Percentiles rank a stretch among this genome's conserved stretches.
These are phyloP conservation scores for Erysimum cheiri DNA, from an alignment of 441 rosid species.

Conservation along the genomic window DNA sequence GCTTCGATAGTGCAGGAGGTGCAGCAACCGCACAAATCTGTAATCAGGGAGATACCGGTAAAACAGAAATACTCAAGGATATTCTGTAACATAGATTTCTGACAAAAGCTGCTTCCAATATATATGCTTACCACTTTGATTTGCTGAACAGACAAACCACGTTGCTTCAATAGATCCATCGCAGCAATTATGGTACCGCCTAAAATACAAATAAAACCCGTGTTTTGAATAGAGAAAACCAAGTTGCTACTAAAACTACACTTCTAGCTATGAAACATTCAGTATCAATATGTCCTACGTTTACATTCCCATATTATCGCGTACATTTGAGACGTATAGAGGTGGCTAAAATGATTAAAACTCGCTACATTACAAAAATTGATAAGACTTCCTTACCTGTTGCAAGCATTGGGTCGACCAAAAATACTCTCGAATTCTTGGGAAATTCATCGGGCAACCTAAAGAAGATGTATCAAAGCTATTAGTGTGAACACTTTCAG, in stretches of 20 bases:
- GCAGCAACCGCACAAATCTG: conserved; percentile 94
- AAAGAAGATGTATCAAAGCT: conserved; percentile 32
- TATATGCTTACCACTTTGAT: conserved; percentile 77
- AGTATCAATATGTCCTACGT: conserved; percentile 7
- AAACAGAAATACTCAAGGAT: conserved; percentile 3
- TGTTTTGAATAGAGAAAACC: conserved; percentile 15
- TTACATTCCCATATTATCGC: background rate
- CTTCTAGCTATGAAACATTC: conserved; percentile 17
- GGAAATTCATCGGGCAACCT: conserved; percentile 85
- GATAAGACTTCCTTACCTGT: conserved; percentile 57
- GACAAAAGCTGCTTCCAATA: conserved; percentile 15
- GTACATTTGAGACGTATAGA: background rate
- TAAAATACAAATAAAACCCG: conserved; percentile 40
- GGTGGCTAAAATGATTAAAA: conserved; percentile 1
- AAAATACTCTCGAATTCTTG: conserved; percentile 68
- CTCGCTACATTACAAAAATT: background rate
- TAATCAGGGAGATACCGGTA: conserved; percentile 14
- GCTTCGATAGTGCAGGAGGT: conserved; percentile 92
- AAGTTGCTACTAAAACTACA: background rate
- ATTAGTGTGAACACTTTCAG: conserved; percentile 5
- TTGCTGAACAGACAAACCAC: conserved; percentile 76
- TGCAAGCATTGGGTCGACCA: conserved; percentile 90
- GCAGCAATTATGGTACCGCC: conserved; percentile 95
- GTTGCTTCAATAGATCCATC: conserved; percentile 65
- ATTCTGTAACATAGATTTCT: conserved; percentile 9